These are phyloP conservation scores for Aspergillus udagawae DNA, from an alignment of 2,329 filamentous ascomycete species.

Conservation along the genomic window DNA sequence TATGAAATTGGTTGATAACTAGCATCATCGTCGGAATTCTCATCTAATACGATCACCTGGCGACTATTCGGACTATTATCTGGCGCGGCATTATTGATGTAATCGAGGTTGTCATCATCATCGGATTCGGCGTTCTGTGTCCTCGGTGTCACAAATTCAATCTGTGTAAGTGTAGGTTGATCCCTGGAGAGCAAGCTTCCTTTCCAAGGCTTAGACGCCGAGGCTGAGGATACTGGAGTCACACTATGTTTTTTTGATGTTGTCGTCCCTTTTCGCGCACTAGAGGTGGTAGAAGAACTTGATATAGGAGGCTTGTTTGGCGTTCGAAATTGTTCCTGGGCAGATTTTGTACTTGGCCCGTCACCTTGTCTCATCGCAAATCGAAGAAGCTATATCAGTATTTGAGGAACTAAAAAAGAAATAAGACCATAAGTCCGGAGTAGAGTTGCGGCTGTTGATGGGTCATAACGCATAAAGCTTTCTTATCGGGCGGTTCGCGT, in stretches of 20 bases:
- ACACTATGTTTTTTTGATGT: slow-evolving; percentile 9
- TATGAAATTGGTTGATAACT: slow-evolving; percentile 15
- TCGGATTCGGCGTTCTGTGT: slow-evolving; percentile 7
- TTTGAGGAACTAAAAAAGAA: background rate
- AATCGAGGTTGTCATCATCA: slow-evolving; percentile 27
- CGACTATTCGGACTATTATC: slow-evolving; percentile 2
- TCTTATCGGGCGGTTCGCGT: background rate
- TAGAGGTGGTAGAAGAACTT: slow-evolving; percentile 11
- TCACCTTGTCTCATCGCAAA: slow-evolving; percentile 28
- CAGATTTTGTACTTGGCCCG: slow-evolving; percentile 9
- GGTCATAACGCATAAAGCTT: background rate
- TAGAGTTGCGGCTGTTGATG: slow-evolving; percentile 5
- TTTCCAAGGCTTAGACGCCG: slow-evolving; percentile 17
- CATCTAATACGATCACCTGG: slow-evolving; percentile 23
- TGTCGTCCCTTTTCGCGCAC: slow-evolving; percentile 12
- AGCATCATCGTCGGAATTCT: slow-evolving; percentile 22
- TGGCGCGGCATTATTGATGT: slow-evolving; percentile 19
- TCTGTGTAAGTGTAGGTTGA: slow-evolving; percentile 41
- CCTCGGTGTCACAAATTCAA: slow-evolving; percentile 34
- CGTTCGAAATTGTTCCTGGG: slow-evolving; percentile 18
- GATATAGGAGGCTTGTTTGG: slow-evolving; percentile 14
- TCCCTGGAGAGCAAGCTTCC: slow-evolving; percentile 17
- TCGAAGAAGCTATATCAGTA: background rate
- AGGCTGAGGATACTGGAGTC: slow-evolving; percentile 14
- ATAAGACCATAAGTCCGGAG: slow-evolving; percentile 7